A percentile compares a stretch with the other conserved stretches of the same genome.
Evolutionary conservation across 345 rosid genomes (phyloP).

Genomic region (Nephelium lappaceum): DNA sequence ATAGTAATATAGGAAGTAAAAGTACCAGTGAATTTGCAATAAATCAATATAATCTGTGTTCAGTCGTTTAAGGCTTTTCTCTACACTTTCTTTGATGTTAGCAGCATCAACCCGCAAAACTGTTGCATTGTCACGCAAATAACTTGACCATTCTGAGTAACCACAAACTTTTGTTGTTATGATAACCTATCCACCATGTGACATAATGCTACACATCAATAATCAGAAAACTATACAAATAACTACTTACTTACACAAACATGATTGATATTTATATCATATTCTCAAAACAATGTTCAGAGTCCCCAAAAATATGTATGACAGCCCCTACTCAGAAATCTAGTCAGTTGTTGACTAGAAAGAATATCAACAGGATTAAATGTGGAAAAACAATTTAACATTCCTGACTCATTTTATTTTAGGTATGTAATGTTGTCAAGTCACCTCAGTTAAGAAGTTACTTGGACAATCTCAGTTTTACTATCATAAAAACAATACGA

Average conservation of each 20-base stretch:
- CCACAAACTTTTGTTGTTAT: conserved; percentile 94
- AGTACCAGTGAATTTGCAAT: conserved; percentile 94
- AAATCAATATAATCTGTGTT: conserved; percentile 89
- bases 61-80: conserved; percentile 90
- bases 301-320: background rate
- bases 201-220: conserved; percentile 9
- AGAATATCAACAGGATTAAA: background rate
- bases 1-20: conserved; percentile 2
- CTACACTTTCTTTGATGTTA: conserved; percentile 91
- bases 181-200: conserved; percentile 56
- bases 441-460: background rate
- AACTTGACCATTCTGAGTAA: conserved; percentile 62
- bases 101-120: conserved; percentile 79
- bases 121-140: conserved; percentile 62
- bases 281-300: background rate
- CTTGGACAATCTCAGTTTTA: background rate
- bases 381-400: background rate
- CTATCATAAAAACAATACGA: background rate
- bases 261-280: conserved; percentile 1
- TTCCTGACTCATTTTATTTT: background rate
- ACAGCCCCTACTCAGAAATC: conserved; percentile 12
- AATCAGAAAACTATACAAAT: background rate
- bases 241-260: background rate
- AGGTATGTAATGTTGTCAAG: background rate
- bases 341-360: conserved; percentile 9